Percentiles rank a stretch among this genome's conserved stretches.
These are phyloP conservation scores for Colletotrichum sp. DNA, from an alignment of 2,329 filamentous ascomycete genomes.

Conservation along the genomic window DNA sequence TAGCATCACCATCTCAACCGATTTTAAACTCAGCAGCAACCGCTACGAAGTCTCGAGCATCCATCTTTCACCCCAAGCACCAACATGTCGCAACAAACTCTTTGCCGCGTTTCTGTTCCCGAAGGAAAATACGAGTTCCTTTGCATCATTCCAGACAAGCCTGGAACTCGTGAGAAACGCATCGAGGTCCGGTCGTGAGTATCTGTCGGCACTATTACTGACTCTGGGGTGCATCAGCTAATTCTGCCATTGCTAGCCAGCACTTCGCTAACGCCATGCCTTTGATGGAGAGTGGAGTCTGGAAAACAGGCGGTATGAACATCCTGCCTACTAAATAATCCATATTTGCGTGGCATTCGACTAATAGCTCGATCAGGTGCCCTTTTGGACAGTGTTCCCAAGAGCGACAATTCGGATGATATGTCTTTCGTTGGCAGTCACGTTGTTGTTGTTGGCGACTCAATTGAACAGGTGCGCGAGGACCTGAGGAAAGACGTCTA, in stretches of 20 bases:
- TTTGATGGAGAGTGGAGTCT: not conserved
- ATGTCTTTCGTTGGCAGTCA: not conserved
- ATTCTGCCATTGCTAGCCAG: not conserved
- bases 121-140: not conserved
- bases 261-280: not conserved
- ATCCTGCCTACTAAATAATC: not conserved
- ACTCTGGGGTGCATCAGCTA: not conserved
- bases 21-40: not conserved
- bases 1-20: not conserved
- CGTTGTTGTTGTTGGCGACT: not conserved
- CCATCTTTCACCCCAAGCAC: no score
- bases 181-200: not conserved
- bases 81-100: not conserved
- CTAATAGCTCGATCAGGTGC: not conserved
- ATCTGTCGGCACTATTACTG: not conserved
- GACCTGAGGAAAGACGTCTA: not conserved
- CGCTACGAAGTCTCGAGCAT: accelerated
- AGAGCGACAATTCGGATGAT: not conserved
- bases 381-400: not conserved
- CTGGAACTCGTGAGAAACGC: not conserved
- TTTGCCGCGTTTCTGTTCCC: not conserved
- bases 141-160: not conserved
- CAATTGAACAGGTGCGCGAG: not conserved
- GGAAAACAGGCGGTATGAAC: not conserved
- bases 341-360: no score